Evolutionary conservation across 148 eudicot genomes (phyloP).

Genomic region (Heliosperma pusillum): DNA sequence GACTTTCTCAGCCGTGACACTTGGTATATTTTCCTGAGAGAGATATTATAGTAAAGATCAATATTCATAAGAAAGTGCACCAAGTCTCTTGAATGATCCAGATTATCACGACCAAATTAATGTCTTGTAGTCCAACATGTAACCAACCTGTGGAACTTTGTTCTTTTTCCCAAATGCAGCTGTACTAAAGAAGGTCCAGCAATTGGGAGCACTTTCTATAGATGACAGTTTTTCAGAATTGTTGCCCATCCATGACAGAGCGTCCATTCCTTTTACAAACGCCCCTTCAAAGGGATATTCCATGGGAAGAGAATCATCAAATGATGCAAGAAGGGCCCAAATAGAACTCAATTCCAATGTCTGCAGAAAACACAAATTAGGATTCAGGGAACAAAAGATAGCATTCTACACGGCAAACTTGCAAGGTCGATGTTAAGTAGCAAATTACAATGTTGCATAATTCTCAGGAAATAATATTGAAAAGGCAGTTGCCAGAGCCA

Average conservation of each 20-base stretch:
- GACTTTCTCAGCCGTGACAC: conserved; percentile 77
- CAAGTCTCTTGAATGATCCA: background rate
- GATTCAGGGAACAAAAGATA: background rate
- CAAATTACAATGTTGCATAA: background rate
- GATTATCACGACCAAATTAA: background rate
- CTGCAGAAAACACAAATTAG: conserved; percentile 36
- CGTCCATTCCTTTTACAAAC: conserved; percentile 79
- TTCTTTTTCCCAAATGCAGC: conserved; percentile 70
- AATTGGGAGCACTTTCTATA: conserved; percentile 51
- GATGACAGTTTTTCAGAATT: conserved; percentile 58
- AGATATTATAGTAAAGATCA: background rate
- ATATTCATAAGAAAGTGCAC: background rate
- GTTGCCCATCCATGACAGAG: conserved; percentile 95
- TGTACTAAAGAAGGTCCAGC: conserved; percentile 96
- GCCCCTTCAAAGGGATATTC: conserved; percentile 81
- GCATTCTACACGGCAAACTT: background rate
- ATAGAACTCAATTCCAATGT: conserved; percentile 79
- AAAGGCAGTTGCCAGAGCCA: background rate
- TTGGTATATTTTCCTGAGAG: conserved; percentile 84
- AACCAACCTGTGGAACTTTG: conserved; percentile 94
- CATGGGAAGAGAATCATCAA: conserved; percentile 88
- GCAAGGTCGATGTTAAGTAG: background rate
- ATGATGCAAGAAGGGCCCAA: conserved; percentile 97
- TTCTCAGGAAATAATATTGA: background rate
- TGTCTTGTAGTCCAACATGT: conserved; percentile 1